Base-by-base conservation (phyloP, 2,329 filamentous ascomycete species). In the Raffaelea albimanens region DNA sequence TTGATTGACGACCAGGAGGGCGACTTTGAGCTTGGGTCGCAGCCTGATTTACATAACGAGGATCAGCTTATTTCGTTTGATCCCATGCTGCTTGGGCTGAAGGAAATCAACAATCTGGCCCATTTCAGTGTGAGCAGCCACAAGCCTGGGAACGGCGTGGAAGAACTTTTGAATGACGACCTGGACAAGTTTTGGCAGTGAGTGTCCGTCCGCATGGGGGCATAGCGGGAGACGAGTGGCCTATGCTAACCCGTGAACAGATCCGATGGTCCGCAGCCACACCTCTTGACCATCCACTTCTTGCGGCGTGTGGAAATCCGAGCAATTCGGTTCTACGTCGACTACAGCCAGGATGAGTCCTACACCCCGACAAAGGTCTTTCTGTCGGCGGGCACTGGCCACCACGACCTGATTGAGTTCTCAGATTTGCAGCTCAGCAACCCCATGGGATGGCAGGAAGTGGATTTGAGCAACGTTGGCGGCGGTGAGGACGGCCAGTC, bases 351-450 rank as follows among this genome's bases (percentile, higher is more conserved):
- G 46, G 93, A 98, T 64, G 93, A 98, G 67, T 93, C 86, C 40
- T 98, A 98, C 64, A 98, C 93, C 3, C 93, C 93, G 0, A 97
- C 90, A 1, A 87, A 89, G 58, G 94, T 98, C 58, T 72, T 85
- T 42, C 89, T 97, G 61, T 80, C 85, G 34, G 91, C 90, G 0
- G 93, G 93, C 13, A 95, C 88, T 53, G 88, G 89, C 40, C 85
- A 89, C 54, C 93, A 97, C 63, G 89, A 94, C 59, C 78, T 97
- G 10, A 84, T 94, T 46, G 85, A 93, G 53, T 97, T 95, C 63
- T 82, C 83, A 2, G 82, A 82, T 21, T 84, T 95, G 73, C 76
- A 79, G 53, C 82, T 95, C 21, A 79, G 82, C 53, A 82, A 80
- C 50, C 91, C 91, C 0, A 77, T 82, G 40, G 93, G 93, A 8